Evolutionary conservation across 73 alveolate species (phyloP).

Genomic region (Tetrahymena malaccensis): DNA sequence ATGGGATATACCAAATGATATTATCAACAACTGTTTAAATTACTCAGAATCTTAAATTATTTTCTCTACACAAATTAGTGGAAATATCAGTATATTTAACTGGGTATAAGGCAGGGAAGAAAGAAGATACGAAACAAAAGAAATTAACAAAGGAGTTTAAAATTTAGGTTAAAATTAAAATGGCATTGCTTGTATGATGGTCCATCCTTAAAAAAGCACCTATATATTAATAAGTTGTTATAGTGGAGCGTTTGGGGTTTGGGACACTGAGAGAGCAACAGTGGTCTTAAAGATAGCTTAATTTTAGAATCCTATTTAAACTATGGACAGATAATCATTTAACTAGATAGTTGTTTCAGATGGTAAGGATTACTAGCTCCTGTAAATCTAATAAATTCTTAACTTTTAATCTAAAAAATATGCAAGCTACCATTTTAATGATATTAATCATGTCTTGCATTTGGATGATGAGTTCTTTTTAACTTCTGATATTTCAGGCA

Average conservation of each 20-base stretch:
- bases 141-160: background rate
- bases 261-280: background rate
- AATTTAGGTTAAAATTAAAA: background rate
- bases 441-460: background rate
- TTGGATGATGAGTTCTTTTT: background rate
- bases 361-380: background rate
- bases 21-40: background rate
- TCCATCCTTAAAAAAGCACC: background rate
- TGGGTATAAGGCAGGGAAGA: background rate
- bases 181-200: background rate
- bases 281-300: background rate
- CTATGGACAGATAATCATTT: background rate
- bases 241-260: background rate
- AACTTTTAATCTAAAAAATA: background rate
- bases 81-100: background rate
- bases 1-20: background rate
- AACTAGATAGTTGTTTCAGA: background rate
- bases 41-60: background rate
- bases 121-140: background rate
- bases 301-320: background rate
- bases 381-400: background rate
- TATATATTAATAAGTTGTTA: background rate
- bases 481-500: background rate
- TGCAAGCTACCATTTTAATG: background rate
- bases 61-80: background rate